Conservation (phyloP, 1,284 basidiomycete genomes). For the Ceratobasidium sp. region DNA sequence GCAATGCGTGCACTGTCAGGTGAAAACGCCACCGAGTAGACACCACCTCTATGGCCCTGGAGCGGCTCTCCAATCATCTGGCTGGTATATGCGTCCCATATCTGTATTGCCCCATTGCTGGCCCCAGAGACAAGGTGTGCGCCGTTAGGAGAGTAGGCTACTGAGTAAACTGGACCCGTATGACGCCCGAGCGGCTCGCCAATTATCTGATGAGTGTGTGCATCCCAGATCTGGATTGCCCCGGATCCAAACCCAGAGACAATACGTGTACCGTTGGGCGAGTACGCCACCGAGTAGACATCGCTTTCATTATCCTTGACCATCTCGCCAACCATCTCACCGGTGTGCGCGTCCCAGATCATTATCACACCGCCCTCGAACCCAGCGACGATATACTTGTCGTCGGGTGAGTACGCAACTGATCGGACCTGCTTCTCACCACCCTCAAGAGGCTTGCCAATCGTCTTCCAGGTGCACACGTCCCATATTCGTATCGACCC, state of each 20-base stretch:
- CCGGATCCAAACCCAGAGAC: too few species aligned
- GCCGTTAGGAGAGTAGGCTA: constrained; percentile 9
- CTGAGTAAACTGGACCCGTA: neutral
- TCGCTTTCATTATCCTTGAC: constrained; percentile 57
- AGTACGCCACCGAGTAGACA: too few species aligned
- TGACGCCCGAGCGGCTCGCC: neutral
- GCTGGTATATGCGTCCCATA: neutral
- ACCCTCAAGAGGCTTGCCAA: too few species aligned
- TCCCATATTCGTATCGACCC: neutral
- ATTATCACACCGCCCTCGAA: neutral
- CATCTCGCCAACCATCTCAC: constrained; percentile 58
- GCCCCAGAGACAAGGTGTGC: constrained; percentile 1
- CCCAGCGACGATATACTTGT: neutral
- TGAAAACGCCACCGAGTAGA: constrained; percentile 5
- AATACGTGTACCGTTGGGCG: too few species aligned
- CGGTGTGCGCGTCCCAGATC: constrained; percentile 14
- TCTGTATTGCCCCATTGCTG: neutral
- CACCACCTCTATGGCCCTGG: neutral
- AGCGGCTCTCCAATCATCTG: neutral
- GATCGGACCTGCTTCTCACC: neutral
- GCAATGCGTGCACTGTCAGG: constrained; percentile 3
- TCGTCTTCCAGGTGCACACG: neutral
- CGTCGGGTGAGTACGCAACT: constrained; percentile 13
- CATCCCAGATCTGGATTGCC: constrained; percentile 1
- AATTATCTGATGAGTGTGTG: too few species aligned